Base-by-base conservation (phyloP, 768 basidiomycete genomes). In the Lentinula raphanica region DNA sequence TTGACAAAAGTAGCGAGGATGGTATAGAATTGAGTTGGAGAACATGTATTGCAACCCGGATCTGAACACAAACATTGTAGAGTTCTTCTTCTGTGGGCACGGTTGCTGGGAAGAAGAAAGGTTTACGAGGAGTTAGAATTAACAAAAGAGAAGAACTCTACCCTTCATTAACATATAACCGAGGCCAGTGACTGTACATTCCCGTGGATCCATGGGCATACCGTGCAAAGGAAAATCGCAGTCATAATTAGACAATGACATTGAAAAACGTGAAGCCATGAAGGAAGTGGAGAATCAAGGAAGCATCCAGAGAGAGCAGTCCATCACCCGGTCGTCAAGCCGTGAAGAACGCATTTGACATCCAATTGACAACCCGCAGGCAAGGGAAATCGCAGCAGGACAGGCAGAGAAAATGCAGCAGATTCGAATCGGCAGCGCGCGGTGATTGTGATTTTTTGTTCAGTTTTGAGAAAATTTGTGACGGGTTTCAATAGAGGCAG, bases 161-260 rank as follows among this genome's bases (percentile, higher is more conserved):
- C 85, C 79, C 71, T 77, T 82, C 85, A 87, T 87, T 56, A 81
- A 67, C 53, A 73, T 61, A 69, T 84, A 86, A 35, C 85, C 85
- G 59, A 79, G 64, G 40, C 78, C 75, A 72, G 81, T 76, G 61
- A 85, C 84, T 86, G 65, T 35, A 3, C 35, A n/a, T 3, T n/a
- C 15, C 51, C 23, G 19, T 27, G 1, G n/a, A 32, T 28, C 1
- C 15, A 48, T 48, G 28, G 25, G 5, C 25, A 28, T 2, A n/a
- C n/a, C n/a, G n/a, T n/a, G n/a, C n/a, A n/a, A n/a, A n/a, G n/a
- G n/a, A n/a, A n/a, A n/a, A n/a, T n/a, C n/a, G 5, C 12, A 23
- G 7, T 19, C 1, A 48, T 2, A 12, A 48, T 3, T 17, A 48
- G 21, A 3, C 27, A 50, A 19, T 27, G 5, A 17, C 7, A 3